Evolutionary conservation across 2,329 filamentous ascomycete species (phyloP), one percentile per base, ranked within the genome.

Genomic region (Verticillium nubilum): DNA sequence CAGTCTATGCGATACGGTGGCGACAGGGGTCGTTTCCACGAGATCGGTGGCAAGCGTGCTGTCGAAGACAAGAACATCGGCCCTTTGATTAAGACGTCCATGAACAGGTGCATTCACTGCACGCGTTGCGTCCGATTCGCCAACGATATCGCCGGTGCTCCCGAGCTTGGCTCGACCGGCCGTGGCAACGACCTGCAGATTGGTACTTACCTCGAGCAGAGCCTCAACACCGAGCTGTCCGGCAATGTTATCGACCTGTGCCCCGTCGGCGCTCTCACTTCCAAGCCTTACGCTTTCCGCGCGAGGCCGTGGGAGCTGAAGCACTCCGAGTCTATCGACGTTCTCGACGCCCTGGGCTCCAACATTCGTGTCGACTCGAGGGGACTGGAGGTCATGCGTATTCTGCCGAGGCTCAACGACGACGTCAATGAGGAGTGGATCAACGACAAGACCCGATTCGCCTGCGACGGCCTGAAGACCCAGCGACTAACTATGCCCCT

Each of bases 351-450:
- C 50, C 80, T 99, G 62, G 95, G 95, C 61, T 97, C 94, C 60
- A 96, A 96, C 74, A 96, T 99, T 69, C 88, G 95, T 52, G 88
- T 98, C 52, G 95, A 99, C 77, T 89, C 92, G 60, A 87, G 95
- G 70, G 95, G 95, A 61, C 81, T 97, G 65, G 93, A 98, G 78
- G 94, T 99, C 57, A 97, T 99, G 93, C 89, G 95, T 68, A 84
- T 99, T 62, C 73, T 97, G 17, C 95, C 95, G 61, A 86, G 95
- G 68, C 83, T 99, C 62, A 99, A 99, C 74, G 95, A 99, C 72
- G 93, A 98, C 69, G 87, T 99, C 69, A 99, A 99, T 75, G 95
- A 99, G 80, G 95, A 99, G 77, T 99, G 95, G 95, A 98, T 99
- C 75, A 95, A 98, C 77, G 95, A 99, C 81, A 99, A 98, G 84